phyloP scores from a whole-genome alignment of 2,329 filamentous ascomycete genomes.

The Penicillium griseofulvum region DNA sequence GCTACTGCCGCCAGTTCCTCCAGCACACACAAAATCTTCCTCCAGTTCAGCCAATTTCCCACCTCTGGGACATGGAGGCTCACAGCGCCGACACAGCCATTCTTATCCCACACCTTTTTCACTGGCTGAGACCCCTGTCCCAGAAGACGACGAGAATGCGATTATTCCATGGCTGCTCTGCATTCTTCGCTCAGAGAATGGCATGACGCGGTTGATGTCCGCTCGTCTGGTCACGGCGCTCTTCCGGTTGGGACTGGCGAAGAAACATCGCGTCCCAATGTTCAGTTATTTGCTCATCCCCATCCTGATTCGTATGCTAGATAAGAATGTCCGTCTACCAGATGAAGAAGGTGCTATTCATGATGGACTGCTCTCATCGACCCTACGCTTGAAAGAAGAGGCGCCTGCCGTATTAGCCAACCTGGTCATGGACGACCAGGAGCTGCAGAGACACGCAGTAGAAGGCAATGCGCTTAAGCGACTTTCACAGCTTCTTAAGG shows the following conservation, averaged over 20 bases:
- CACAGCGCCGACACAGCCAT: conserved; percentile 36
- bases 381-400: conserved; percentile 62
- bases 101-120: conserved; percentile 38
- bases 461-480: conserved; percentile 65
- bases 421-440: conserved; percentile 73
- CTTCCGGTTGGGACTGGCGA: conserved; percentile 66
- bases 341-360: conserved; percentile 41
- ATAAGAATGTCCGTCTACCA: conserved; percentile 48
- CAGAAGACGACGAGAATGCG: conserved; percentile 65
- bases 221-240: conserved; percentile 67
- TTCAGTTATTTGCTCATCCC: conserved; percentile 69
- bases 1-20: conserved; percentile 56
- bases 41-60: conserved; percentile 50
- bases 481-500: conserved; percentile 63
- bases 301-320: conserved; percentile 65
- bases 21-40: conserved; percentile 32
- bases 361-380: conserved; percentile 40
- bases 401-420: conserved; percentile 74
- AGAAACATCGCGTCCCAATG: conserved; percentile 61
- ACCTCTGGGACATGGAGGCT: conserved; percentile 48
- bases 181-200: conserved; percentile 57
- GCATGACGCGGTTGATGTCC: conserved; percentile 64
- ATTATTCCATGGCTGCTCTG: conserved; percentile 72
- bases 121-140: conserved; percentile 39
- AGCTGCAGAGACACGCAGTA: conserved; percentile 76